Conservation (phyloP, 2,329 filamentous ascomycete species). For the Lasiodiplodia hormozganensis region DNA sequence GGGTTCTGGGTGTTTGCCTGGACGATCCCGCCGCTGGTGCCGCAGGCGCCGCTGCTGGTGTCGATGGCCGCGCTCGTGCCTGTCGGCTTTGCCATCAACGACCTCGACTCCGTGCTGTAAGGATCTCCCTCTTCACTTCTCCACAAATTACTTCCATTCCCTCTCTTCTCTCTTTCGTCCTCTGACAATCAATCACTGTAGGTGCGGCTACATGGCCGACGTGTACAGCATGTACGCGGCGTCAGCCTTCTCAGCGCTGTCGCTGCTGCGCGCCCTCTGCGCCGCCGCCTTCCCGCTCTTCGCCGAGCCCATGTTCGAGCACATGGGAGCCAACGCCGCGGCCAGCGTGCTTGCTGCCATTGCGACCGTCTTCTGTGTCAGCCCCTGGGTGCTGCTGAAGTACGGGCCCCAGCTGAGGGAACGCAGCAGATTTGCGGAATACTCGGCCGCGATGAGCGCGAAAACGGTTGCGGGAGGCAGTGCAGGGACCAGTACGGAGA, state of each 20-base stretch:
- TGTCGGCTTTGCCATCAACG: conserved; percentile 28
- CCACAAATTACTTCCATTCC: background rate
- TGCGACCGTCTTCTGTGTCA: conserved; percentile 21
- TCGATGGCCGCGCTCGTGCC: conserved; percentile 27
- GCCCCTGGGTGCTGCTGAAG: conserved; percentile 31
- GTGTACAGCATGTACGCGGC: conserved; percentile 28
- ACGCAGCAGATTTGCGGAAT: conserved; percentile 32
- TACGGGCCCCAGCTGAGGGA: conserved; percentile 31
- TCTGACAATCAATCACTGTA: background rate
- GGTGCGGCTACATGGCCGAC: conserved; percentile 27
- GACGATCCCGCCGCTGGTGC: conserved; percentile 26
- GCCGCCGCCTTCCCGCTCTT: conserved; percentile 24
- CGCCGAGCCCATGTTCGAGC: conserved; percentile 15
- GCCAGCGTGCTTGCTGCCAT: conserved; percentile 21
- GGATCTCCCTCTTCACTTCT: background rate
- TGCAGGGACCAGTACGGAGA: conserved; percentile 4
- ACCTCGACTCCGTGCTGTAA: conserved; percentile 11
- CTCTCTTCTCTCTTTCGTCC: background rate
- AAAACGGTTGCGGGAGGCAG: conserved; percentile 1
- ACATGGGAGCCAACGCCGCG: conserved; percentile 3
- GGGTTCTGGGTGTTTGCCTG: conserved; percentile 25
- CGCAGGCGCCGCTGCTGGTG: background rate
- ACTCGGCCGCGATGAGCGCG: conserved; percentile 10
- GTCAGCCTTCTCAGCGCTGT: conserved; percentile 18
- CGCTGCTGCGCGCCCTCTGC: conserved; percentile 20